Base-by-base conservation (phyloP, 768 basidiomycete genomes). In the Boletus reticulatus region DNA sequence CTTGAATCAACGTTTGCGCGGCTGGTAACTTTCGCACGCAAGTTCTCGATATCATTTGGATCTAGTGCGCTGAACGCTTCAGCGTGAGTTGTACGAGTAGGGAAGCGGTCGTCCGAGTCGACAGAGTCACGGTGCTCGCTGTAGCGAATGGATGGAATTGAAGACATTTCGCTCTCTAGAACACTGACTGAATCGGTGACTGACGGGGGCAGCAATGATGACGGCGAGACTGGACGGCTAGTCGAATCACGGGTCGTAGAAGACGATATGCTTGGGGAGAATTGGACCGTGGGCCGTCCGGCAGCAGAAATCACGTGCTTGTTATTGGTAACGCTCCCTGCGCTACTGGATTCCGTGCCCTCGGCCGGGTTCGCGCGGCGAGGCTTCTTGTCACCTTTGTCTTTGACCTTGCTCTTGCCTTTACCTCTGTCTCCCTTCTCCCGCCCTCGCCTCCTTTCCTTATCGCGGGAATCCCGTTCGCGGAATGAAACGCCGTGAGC, bases 41-140 rank as follows among this genome's bases (percentile, higher is more conserved):
- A 65, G 53, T 74, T 73, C 61, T 83, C 81, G 56, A 84, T 77
- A 24, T 73, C 73, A 46, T 75, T 79, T 0, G 83, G 77, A 58
- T 85, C 82, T 44, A 86, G 72, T 7, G 84, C 77, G 5, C 80
- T 79, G 57, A 84, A 87, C 4, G 82, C 78, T 68, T 87, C 85
- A 27, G 78, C 77, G 62, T 87, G 83, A 19, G 85, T 81, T 9
- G 84, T 85, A 27, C 82, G 80, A 19, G 74, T 61, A 14, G 78
- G 77, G 0, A 62, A 31, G 41, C 47, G 64, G 7, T 69, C 62
- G 5, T 61, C 72, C 7, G 60, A 64, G 50, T 72, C 70, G 6
- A 65, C 24, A 0, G 66, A 68, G 19, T 62, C 64, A 8, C 70
- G 71, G 36, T 72, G 63, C 14, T 63, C 55, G 16, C 51, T 60